Evolutionary conservation across 495 filamentous ascomycete species (phyloP).

Genomic region (Lasiosphaeria miniovina): DNA sequence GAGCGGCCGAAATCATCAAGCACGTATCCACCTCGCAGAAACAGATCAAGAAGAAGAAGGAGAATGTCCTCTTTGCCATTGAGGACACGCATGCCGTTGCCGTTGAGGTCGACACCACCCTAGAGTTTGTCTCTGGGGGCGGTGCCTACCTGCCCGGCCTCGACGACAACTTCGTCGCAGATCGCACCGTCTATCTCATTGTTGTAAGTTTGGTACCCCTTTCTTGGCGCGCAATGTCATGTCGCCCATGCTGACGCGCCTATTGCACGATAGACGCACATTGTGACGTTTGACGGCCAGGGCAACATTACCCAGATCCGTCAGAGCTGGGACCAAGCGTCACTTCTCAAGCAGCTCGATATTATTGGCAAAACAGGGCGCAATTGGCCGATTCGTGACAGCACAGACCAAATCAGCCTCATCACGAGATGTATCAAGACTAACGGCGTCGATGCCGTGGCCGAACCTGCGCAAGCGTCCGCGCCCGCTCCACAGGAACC

Average conservation of each 20-base stretch:
- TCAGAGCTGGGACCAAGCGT: slow-evolving; percentile 92
- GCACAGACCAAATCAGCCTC: slow-evolving; percentile 75
- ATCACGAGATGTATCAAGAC: slow-evolving; percentile 55
- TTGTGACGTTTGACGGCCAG: slow-evolving; percentile 76
- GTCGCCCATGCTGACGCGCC: slow-evolving; percentile 27
- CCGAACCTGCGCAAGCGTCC: background rate
- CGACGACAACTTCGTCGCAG: slow-evolving; percentile 91
- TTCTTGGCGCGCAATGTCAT: background rate
- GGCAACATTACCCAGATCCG: slow-evolving; percentile 81
- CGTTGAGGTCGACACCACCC: slow-evolving; percentile 73
- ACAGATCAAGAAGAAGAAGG: slow-evolving; percentile 73
- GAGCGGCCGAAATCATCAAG: slow-evolving; percentile 68
- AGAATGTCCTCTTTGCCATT: slow-evolving; percentile 68
- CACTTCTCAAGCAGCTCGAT: slow-evolving; percentile 87
- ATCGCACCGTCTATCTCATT: slow-evolving; percentile 75
- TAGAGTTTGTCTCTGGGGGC: slow-evolving; percentile 78
- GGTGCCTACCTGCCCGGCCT: slow-evolving; percentile 85
- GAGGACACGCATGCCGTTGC: slow-evolving; percentile 67
- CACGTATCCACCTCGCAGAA: slow-evolving; percentile 66
- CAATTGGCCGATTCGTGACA: slow-evolving; percentile 92
- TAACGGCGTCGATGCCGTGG: slow-evolving; percentile 11
- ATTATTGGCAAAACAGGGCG: slow-evolving; percentile 84
- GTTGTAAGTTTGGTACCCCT: slow-evolving; percentile 58
- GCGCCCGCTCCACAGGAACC: slow-evolving; percentile 11
- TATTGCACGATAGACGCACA: slow-evolving; percentile 63